Conservation (phyloP, 2,329 filamentous ascomycete genomes). For the Colletotrichum magnum region DNA sequence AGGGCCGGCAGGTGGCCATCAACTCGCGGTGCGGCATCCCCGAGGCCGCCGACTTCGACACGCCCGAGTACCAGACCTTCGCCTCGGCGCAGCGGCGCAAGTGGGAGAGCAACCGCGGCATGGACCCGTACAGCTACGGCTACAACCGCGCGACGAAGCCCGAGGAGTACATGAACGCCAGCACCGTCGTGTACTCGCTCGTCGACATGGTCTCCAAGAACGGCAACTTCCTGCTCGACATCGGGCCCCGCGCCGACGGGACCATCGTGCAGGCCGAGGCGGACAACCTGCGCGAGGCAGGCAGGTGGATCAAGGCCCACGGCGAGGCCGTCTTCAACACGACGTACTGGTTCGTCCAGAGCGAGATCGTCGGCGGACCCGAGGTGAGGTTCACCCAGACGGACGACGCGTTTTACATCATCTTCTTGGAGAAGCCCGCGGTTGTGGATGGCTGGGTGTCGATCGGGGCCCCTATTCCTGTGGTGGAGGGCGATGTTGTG, state of each 20-base stretch:
- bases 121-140: conserved; percentile 73
- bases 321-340: conserved; percentile 70
- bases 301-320: conserved; percentile 67
- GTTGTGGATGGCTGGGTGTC: conserved; percentile 50
- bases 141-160: conserved; percentile 69
- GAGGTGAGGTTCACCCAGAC: conserved; percentile 67
- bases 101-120: conserved; percentile 72
- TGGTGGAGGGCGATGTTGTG: conserved; percentile 58
- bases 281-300: conserved; percentile 63
- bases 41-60: conserved; percentile 67
- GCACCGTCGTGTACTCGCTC: conserved; percentile 60
- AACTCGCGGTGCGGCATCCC: conserved; percentile 69
- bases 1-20: conserved; percentile 65
- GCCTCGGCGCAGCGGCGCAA: conserved; percentile 58
- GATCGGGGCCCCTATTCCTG: conserved; percentile 61
- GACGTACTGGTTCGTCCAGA: conserved; percentile 66
- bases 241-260: conserved; percentile 70
- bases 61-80: conserved; percentile 68
- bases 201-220: conserved; percentile 69
- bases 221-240: conserved; percentile 69
- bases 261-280: conserved; percentile 65
- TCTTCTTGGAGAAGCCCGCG: conserved; percentile 58
- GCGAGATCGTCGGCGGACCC: conserved; percentile 52
- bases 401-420: conserved; percentile 66
- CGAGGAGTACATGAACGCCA: conserved; percentile 66